phyloP scores from a whole-genome alignment of 1,284 basidiomycete genomes.

The Coriolopsis trogii region DNA sequence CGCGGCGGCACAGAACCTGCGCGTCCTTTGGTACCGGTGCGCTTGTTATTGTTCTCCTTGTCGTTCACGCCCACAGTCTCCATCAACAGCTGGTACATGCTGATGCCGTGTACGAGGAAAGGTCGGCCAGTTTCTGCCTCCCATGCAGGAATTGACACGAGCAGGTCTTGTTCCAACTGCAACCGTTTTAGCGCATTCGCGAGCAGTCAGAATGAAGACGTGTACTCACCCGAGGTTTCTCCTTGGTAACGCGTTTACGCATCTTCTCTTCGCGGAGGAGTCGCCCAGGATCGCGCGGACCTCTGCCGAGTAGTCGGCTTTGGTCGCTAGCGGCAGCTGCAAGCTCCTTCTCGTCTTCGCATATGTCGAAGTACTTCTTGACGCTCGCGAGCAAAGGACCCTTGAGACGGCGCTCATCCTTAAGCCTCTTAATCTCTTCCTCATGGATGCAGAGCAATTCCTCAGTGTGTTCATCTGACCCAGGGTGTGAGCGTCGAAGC shows the following conservation, averaged over 20 bases:
- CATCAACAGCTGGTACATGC: conserved; percentile 81
- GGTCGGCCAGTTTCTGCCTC: conserved; percentile 77
- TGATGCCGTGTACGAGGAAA: conserved; percentile 87
- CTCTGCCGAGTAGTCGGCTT: conserved; percentile 74
- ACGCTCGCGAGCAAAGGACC: conserved; percentile 78
- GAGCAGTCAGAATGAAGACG: background rate
- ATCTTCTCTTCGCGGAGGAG: conserved; percentile 96
- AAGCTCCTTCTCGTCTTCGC: conserved; percentile 88
- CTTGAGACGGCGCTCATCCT: conserved; percentile 80
- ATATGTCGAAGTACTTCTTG: conserved; percentile 91
- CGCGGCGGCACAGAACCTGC: conserved; percentile 60
- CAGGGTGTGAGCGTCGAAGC: background rate
- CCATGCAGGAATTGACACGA: conserved; percentile 84
- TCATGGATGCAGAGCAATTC: conserved; percentile 89
- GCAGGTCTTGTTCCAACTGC: conserved; percentile 88
- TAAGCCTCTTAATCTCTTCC: conserved; percentile 80
- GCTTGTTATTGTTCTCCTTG: conserved; percentile 73
- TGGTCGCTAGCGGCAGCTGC: conserved; percentile 82
- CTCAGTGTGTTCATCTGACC: conserved; percentile 84
- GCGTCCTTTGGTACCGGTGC: conserved; percentile 42
- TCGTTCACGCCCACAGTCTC: conserved; percentile 65
- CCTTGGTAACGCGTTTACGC: conserved; percentile 92
- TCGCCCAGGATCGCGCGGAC: conserved; percentile 76
- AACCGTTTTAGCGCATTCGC: background rate
- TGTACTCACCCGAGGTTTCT: conserved; percentile 87